These are phyloP conservation scores for Colletotrichum horii DNA, from an alignment of 2,329 filamentous ascomycete genomes.

Conservation along the genomic window DNA sequence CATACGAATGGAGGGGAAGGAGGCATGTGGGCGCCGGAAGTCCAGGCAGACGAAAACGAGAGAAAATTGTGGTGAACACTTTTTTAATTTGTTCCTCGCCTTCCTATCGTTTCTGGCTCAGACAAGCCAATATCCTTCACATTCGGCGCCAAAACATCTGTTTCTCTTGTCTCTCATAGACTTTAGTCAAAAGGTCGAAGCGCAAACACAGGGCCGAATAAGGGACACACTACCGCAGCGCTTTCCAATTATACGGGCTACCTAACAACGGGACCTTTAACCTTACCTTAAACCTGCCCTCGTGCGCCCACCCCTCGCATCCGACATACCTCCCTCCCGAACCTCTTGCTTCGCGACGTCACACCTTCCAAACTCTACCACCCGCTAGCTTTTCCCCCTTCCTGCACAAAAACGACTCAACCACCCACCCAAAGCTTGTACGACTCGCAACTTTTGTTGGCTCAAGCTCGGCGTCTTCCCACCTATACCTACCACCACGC, in stretches of 20 bases:
- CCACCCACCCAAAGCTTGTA: constrained; percentile 2
- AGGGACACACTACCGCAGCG: neutral
- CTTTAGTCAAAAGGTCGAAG: neutral
- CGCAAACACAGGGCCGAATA: neutral
- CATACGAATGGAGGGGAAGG: neutral
- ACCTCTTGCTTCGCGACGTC: constrained; percentile 1
- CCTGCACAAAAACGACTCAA: neutral
- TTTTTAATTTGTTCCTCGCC: neutral
- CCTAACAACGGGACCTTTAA: neutral
- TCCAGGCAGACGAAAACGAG: neutral
- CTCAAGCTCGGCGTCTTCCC: neutral
- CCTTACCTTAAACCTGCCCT: neutral
- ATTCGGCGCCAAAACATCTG: neutral
- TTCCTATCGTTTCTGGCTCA: neutral
- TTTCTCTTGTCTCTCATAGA: neutral
- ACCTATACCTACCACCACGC: neutral
- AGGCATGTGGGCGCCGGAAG: neutral
- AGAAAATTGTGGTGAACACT: neutral
- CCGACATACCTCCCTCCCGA: neutral
- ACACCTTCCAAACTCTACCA: constrained; percentile 14
- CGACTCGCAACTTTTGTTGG: neutral
- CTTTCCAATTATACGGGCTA: neutral
- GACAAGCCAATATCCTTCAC: neutral
- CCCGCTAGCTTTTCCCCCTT: neutral
- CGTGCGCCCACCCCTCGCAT: constrained; percentile 15